Evolutionary conservation across 495 filamentous ascomycete species (phyloP), one percentile per base, ranked within the genome.

Genomic region (Podospora didyma): DNA sequence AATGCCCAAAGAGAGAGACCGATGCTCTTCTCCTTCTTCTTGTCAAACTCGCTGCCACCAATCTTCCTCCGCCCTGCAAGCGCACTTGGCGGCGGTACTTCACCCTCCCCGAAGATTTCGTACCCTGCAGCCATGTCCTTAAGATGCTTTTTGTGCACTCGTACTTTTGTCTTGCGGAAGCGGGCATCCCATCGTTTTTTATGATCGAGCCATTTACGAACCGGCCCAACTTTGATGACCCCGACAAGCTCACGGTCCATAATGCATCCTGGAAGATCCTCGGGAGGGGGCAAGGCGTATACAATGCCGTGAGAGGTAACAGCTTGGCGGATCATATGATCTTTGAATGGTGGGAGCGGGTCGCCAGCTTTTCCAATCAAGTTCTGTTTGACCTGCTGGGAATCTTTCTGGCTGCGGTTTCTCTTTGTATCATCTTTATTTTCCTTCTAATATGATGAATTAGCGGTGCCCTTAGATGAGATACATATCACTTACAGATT

Each of bases 261-360:
- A 19, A 76, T 72, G 39, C 91, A 80, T 3, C 80, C 87, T 3
- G 71, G 69, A n/a, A 92, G 79, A 2, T 86, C 78, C 3, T 76
- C 71, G 10, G 79, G 73, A 0, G 85, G 81, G 1, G 83, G 79
- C 1, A 97, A 77, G 6, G 80, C 78, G 56, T 82, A 86, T 31
- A 92, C 81, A 22, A 77, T 71, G 11, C 93, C 93, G 64, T 90
- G 82, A 14, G 87, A 82, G 59, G 89, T 85, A 31, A 97, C 85
- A 21, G 87, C 77, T 66, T 97, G 89, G 4, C 93, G 88, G 54
- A 97, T 91, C 89, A 96, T 96, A 68, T 95, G 86, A 47, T 86
- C 71, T 49, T 83, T 79, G 72, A 91, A 97, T 0, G 81, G 69
- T 4, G 90, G 91, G 1, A 96, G 73, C 12, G 88, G 81, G 65